Evolutionary conservation across 108 stramenopile species (phyloP).

Genomic region (Bacterosira constricta): DNA sequence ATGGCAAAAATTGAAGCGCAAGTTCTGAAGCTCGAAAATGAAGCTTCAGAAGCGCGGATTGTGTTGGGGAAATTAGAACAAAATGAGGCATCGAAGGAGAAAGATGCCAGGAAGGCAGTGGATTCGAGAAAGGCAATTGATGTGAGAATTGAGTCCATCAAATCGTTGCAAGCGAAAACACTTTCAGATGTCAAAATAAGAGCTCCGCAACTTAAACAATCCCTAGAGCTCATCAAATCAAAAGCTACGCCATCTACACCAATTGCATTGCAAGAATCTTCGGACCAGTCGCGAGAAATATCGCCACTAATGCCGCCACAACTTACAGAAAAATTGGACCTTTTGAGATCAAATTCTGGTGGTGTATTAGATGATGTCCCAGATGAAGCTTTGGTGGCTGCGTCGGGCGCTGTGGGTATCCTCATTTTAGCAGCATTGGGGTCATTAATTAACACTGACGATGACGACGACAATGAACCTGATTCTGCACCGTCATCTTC

Average conservation of each 20-base stretch:
- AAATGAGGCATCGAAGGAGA: background rate
- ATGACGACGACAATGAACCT: background rate
- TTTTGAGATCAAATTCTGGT: background rate
- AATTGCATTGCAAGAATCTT: background rate
- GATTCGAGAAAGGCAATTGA: conserved; percentile 1
- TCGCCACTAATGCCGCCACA: background rate
- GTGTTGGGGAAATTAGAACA: background rate
- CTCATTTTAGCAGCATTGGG: background rate
- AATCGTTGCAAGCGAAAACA: background rate
- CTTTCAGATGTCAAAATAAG: background rate
- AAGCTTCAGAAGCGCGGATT: background rate
- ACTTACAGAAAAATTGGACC: background rate
- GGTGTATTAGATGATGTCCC: background rate
- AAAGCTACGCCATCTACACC: background rate
- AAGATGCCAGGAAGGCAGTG: conserved; percentile 1
- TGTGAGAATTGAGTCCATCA: background rate
- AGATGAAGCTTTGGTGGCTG: background rate
- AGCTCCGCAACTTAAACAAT: background rate
- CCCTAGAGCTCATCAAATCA: background rate
- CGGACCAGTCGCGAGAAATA: background rate
- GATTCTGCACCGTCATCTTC: background rate
- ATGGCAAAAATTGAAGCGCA: background rate
- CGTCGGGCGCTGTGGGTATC: background rate
- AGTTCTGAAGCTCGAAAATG: conserved; percentile 3
- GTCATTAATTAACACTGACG: background rate